Base-by-base conservation (phyloP, 441 rosid species). In the Erodium trifolium region DNA sequence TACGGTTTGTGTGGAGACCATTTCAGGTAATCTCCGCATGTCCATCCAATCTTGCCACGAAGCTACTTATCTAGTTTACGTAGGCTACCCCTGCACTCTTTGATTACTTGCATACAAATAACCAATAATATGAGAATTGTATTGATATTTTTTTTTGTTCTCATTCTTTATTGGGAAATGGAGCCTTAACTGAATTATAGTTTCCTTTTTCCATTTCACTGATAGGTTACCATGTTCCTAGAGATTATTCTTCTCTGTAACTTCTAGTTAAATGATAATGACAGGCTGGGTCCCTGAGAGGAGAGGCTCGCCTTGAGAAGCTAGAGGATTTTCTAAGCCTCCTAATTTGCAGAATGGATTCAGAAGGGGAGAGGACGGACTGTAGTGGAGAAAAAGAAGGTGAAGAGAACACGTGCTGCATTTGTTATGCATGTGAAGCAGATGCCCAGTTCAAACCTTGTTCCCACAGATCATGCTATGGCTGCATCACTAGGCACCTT, bases 401-500 rank as follows among this genome's bases (percentile, higher is more conserved):
- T 1, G 88, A 88, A 47, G 98, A 90, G 16, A 74, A 73, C 64
- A 83, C 76, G 35, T 95, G 98, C 82, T 92, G 99, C 80, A 90
- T 95, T 76, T 95, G 99, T 81, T 95, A 86, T 10, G 81, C 86
- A 0, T 69, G 81, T 0, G 82, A 84, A 67, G 90, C 92, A 13
- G 89, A 92, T 75, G 90, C 96, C 16, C 71, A 75, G 81, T 85
- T 95, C 63, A 79, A 77, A n/a, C 97, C 99, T 2, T 95, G 99
- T 80, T 87, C 86, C 16, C 98, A 92, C 73, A 82, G 76, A 35
- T 95, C 98, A 6, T 95, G 99, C 79, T 84, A 86, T 69, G 95
- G 96, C 34, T 95, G 99, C 91, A 92, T 92, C 79, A 87, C 87
- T 17, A 86, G 99, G 66, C 99, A 95, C 80, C 97, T 89, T 68